phyloP scores from a whole-genome alignment of 1,139 yeast genomes.

The Pichia sp. region DNA sequence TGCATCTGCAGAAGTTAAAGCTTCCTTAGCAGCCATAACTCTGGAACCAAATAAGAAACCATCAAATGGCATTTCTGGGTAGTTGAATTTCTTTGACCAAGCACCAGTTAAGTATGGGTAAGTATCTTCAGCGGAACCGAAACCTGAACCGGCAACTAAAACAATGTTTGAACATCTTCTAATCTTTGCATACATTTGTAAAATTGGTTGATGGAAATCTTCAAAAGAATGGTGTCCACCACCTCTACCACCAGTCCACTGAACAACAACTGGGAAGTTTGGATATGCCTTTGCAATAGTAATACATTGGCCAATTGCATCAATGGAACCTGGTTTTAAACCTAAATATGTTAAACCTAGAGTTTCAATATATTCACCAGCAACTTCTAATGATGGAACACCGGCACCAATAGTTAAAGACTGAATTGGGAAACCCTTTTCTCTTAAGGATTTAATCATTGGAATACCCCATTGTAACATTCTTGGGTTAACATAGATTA shows the following conservation, averaged over 20 bases:
- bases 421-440: slow-evolving; percentile 90
- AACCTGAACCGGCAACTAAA: slow-evolving; percentile 95
- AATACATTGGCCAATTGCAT: slow-evolving; percentile 80
- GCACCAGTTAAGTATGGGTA: slow-evolving; percentile 96
- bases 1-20: slow-evolving; percentile 88
- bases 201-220: slow-evolving; percentile 96
- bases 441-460: slow-evolving; percentile 79
- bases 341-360: slow-evolving; percentile 92
- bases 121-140: slow-evolving; percentile 94
- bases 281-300: slow-evolving; percentile 95
- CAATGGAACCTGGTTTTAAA: slow-evolving; percentile 95
- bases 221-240: slow-evolving; percentile 99
- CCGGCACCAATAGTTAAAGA: slow-evolving; percentile 98
- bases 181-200: slow-evolving; percentile 92
- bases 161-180: slow-evolving; percentile 87
- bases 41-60: slow-evolving; percentile 95
- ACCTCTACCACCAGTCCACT: slow-evolving; percentile 99
- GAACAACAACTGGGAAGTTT: slow-evolving; percentile 88
- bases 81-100: slow-evolving; percentile 80
- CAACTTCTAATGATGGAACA: slow-evolving; percentile 96
- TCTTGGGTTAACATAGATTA: slow-evolving; percentile 93
- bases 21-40: slow-evolving; percentile 96
- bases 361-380: slow-evolving; percentile 88
- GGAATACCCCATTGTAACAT: slow-evolving; percentile 99
- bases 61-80: slow-evolving; percentile 98